Evolutionary conservation across 1,284 basidiomycete genomes (phyloP).

Genomic region (Fomitopsis schrenkii): DNA sequence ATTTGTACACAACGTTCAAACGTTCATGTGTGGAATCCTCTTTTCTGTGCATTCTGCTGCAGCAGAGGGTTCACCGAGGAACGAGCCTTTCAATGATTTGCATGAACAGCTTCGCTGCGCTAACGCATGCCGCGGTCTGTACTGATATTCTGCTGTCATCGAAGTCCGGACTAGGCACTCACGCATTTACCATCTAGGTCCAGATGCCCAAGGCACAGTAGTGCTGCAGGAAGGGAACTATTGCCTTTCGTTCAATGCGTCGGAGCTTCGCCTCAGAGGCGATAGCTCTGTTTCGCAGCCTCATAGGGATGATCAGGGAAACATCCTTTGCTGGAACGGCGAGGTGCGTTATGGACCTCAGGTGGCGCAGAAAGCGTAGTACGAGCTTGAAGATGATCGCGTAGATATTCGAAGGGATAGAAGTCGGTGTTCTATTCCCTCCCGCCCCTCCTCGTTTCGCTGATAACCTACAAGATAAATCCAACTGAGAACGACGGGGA

Average conservation of each 20-base stretch:
- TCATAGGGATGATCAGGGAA: slow-evolving; percentile 45
- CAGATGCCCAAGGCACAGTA: slow-evolving; percentile 48
- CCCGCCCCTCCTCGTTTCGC: no score
- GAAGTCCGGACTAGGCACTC: no score
- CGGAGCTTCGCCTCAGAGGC: slow-evolving; percentile 80
- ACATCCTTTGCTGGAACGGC: slow-evolving; percentile 87
- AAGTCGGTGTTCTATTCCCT: slow-evolving; percentile 35
- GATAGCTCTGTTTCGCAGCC: slow-evolving; percentile 64
- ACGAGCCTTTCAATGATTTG: slow-evolving; percentile 22
- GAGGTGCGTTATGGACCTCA: slow-evolving; percentile 50
- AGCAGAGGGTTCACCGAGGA: slow-evolving; percentile 4
- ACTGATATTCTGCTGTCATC: not conserved
- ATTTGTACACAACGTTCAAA: slow-evolving; percentile 22
- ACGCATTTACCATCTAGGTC: slow-evolving; percentile 38
- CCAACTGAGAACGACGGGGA: slow-evolving; percentile 75
- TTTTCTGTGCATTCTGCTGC: slow-evolving; percentile 17
- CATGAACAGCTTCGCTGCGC: slow-evolving; percentile 34
- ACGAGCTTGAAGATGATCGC: not conserved
- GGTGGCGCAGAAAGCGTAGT: not conserved
- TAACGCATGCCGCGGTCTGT: slow-evolving; percentile 49
- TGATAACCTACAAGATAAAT: slow-evolving; percentile 34
- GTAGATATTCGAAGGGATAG: slow-evolving; percentile 76
- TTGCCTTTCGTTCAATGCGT: slow-evolving; percentile 60
- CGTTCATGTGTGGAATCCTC: slow-evolving; percentile 49
- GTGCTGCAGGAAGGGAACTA: slow-evolving; percentile 12